These are phyloP conservation scores for Tinospora cordifolia DNA, from an alignment of 164 flowering plant species.

Conservation along the genomic window DNA sequence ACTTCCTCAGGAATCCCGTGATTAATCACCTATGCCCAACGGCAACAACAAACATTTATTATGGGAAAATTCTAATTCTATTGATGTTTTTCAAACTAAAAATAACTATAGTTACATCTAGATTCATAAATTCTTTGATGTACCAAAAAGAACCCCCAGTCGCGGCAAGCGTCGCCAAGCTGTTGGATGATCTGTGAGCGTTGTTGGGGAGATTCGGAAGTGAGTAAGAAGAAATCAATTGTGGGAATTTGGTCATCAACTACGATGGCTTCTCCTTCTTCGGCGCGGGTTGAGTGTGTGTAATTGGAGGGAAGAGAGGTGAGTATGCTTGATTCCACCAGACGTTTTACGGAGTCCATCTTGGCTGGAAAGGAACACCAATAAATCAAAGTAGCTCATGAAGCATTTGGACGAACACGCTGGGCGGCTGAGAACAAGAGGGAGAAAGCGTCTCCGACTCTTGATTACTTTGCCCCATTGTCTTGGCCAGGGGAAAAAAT, in stretches of 20 bases:
- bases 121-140: not conserved
- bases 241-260: conserved; percentile 25
- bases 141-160: conserved; percentile 91
- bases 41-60: too few species aligned
- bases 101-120: not conserved
- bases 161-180: conserved; percentile 47
- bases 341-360: conserved; percentile 18
- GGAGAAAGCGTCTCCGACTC: too few species aligned
- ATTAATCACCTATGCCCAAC: conserved; percentile 42
- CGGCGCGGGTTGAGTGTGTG: conserved; percentile 3
- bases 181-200: conserved; percentile 38
- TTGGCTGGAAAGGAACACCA: not conserved
- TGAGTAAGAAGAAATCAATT: conserved; percentile 37
- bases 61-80: too few species aligned
- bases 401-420: too few species aligned
- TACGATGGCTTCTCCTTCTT: not conserved
- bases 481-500: too few species aligned
- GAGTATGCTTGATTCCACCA: conserved; percentile 24
- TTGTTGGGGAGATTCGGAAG: conserved; percentile 30
- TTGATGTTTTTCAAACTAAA: not conserved
- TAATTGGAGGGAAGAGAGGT: conserved; percentile 28
- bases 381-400: not conserved
- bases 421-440: too few species aligned
- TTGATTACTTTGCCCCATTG: too few species aligned
- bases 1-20: conserved; percentile 55